A percentile compares a stretch with the other conserved stretches of the same genome.
Conservation (phyloP, 257 asterid species). For the Leptodermis oblonga region DNA sequence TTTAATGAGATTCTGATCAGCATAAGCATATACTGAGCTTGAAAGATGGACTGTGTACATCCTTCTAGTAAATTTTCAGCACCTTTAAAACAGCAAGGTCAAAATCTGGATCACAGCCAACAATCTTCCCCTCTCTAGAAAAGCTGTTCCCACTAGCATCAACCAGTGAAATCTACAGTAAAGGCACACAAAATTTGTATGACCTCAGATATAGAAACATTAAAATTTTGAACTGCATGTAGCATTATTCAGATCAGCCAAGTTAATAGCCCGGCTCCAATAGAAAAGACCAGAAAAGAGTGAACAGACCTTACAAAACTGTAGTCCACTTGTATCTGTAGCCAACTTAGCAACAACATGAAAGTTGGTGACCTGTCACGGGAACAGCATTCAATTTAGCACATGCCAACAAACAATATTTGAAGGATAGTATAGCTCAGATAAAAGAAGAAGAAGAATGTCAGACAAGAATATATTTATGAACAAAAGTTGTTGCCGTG, state of each 20-base stretch:
- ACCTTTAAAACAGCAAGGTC: constrained; percentile 91
- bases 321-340: constrained; percentile 67
- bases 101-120: constrained; percentile 77
- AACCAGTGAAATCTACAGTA: constrained; percentile 50
- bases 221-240: neutral
- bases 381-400: neutral
- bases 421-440: neutral
- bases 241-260: neutral
- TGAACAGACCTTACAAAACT: constrained; percentile 76
- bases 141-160: constrained; percentile 60
- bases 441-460: neutral
- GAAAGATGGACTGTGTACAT: neutral
- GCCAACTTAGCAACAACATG: constrained; percentile 79
- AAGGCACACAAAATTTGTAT: neutral
- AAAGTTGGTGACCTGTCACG: constrained; percentile 73
- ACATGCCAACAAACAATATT: constrained; percentile 3
- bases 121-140: constrained; percentile 50
- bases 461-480: neutral
- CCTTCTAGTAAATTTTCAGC: neutral
- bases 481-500: neutral
- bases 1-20: neutral
- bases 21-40: neutral
- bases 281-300: neutral
- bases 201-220: neutral
- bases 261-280: constrained; percentile 2